Base-by-base conservation (phyloP, 2,329 filamentous ascomycete genomes). In the Neopestalotiopsis sp. region DNA sequence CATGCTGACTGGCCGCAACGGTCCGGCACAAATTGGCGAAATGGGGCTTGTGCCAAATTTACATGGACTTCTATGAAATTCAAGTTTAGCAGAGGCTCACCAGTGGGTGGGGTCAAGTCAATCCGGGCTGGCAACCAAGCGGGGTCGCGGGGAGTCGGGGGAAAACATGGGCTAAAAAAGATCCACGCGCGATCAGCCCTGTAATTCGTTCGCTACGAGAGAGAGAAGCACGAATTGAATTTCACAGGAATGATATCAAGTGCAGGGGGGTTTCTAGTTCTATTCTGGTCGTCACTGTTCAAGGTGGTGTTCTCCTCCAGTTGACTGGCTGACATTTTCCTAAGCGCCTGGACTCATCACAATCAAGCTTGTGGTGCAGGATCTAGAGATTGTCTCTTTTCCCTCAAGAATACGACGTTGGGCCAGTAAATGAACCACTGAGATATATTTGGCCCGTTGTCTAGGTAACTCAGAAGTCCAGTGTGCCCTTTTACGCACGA, bases 341-440 rank as follows among this genome's bases (percentile, higher is more conserved):
- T 64, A 69, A 66, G 67, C 67, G 67, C 64, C 64, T 24, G 28
- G 38, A 20, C 60, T 45, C 58, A 69, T 63, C 64, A 67, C 64
- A 61, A 28, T 58, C 13, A 17, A n/a, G n/a, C 57, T 34, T 28
- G 56, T 20, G 24, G 24, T 56, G 62, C 62, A 52, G 40, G 20
- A 38, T 30, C n/a, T 52, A 49, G 62, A 45, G 34, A 34, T 40
- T 34, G 30, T 30, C 34, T 38, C 13, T 14, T 59, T 24, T 28
- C 24, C 24, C 30, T 9, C 57, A 34, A 59, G 57, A 59, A 14
- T 28, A 10, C 57, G 57, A 30, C 57, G 10, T 32, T 59, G 57
- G 6, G 57, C 10, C 5, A 13, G 14, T 28, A 24, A 7, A 6
- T 20, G 45, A 52, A 9, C 45, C 45, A 52, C 45, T n/a, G 10